Evolutionary conservation across 345 rosid species (phyloP).

Genomic region (Gynandropsis gynandra): DNA sequence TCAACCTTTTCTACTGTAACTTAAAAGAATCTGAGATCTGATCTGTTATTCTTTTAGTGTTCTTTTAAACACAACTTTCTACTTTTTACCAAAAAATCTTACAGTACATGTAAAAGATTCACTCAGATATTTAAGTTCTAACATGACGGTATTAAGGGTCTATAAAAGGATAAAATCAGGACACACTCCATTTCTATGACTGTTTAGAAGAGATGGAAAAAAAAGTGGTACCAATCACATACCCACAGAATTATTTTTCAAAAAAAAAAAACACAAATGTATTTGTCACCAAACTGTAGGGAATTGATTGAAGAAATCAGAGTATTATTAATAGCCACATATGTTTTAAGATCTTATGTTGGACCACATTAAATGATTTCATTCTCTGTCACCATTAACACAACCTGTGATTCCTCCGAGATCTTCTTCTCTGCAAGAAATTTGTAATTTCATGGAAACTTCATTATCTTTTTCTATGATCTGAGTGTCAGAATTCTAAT

Average conservation of each 20-base stretch:
- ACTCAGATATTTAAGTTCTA: no score
- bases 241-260: no score
- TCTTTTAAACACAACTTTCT: no score
- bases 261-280: conserved; percentile 13
- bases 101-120: no score
- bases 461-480: conserved; percentile 1
- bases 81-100: no score
- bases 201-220: not conserved
- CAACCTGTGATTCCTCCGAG: not conserved
- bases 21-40: not conserved
- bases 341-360: conserved; percentile 14
- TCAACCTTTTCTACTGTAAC: no score
- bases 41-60: not conserved
- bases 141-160: no score
- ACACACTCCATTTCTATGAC: not conserved
- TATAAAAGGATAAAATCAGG: no score
- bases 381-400: conserved; percentile 21
- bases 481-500: not conserved
- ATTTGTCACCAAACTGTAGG: conserved; percentile 18
- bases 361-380: conserved; percentile 21
- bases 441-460: conserved; percentile 10
- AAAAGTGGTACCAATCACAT: not conserved
- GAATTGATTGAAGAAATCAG: conserved; percentile 20
- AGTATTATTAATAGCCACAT: conserved; percentile 15
- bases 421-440: not conserved